Conservation (phyloP, 371 early-diverging fungal species). For the Mucor indicus region DNA sequence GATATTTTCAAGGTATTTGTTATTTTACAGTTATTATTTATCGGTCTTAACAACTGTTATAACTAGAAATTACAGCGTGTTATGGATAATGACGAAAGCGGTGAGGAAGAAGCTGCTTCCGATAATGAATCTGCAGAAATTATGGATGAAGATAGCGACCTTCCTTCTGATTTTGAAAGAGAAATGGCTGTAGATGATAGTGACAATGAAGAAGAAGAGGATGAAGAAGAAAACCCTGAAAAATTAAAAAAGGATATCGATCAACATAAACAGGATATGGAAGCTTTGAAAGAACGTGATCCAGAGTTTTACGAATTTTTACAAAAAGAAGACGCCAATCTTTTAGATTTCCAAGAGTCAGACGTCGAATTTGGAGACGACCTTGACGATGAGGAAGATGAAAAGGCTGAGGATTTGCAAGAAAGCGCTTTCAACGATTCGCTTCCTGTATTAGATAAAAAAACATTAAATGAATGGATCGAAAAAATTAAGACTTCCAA, state of each 20-base stretch:
- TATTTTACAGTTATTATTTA: neutral
- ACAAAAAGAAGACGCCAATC: constrained; percentile 77
- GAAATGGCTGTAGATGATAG: constrained; percentile 27
- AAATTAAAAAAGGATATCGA: constrained; percentile 55
- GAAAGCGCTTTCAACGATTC: neutral
- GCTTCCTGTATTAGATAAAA: constrained; percentile 56
- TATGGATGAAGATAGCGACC: constrained; percentile 13
- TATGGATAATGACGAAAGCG: no score
- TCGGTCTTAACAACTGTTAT: neutral
- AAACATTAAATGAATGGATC: constrained; percentile 76
- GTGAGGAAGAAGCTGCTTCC: constrained; percentile 29
- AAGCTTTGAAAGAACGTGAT: constrained; percentile 76
- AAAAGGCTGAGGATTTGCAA: constrained; percentile 9
- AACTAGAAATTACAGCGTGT: constrained; percentile 18
- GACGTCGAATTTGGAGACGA: constrained; percentile 62
- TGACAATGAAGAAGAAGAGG: constrained; percentile 43
- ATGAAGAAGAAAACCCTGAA: constrained; percentile 33
- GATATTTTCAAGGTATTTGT: neutral
- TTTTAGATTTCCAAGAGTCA: constrained; percentile 72
- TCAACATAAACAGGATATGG: constrained; percentile 71
- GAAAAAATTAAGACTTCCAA: constrained; percentile 44
- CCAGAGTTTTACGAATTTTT: constrained; percentile 90
- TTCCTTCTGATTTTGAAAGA: constrained; percentile 18
- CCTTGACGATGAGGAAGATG: constrained; percentile 27
- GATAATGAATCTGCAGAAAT: constrained; percentile 7